Evolutionary conservation across 73 alveolate genomes (phyloP).

Genomic region (Tetrahymena thermophila): DNA sequence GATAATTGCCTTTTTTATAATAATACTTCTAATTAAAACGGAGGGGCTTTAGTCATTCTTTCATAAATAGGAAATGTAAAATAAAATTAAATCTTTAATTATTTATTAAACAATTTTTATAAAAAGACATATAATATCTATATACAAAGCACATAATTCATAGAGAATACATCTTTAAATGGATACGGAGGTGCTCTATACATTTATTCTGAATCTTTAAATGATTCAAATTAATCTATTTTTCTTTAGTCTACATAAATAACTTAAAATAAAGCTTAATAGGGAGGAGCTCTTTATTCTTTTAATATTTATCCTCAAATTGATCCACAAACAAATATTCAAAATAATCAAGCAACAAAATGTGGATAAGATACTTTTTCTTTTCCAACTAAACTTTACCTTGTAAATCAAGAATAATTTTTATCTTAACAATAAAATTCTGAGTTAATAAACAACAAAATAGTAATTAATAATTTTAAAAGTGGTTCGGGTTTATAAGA

Average conservation of each 20-base stretch:
- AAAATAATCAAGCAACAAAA: not conserved
- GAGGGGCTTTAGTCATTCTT: not conserved
- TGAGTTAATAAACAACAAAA: not conserved
- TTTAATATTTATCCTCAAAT: not conserved
- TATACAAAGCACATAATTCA: not conserved
- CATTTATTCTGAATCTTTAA: not conserved
- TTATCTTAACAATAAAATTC: not conserved
- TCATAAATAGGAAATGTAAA: not conserved
- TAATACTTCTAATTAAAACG: not conserved
- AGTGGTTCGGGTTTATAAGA: not conserved
- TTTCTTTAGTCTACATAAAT: not conserved
- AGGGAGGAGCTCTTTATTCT: not conserved
- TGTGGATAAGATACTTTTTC: not conserved
- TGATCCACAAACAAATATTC: not conserved
- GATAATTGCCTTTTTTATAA: not conserved
- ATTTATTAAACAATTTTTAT: too few species aligned
- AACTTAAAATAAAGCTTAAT: not conserved
- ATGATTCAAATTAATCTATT: not conserved
- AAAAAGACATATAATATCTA: not conserved
- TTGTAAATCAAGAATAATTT: not conserved
- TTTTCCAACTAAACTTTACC: not conserved
- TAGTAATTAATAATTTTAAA: not conserved
- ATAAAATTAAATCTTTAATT: not conserved
- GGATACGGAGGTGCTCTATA: not conserved
- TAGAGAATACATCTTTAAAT: not conserved